These are phyloP conservation scores for Phytophthora constricta DNA, from an alignment of 352 stramenopile species.

Conservation along the genomic window DNA sequence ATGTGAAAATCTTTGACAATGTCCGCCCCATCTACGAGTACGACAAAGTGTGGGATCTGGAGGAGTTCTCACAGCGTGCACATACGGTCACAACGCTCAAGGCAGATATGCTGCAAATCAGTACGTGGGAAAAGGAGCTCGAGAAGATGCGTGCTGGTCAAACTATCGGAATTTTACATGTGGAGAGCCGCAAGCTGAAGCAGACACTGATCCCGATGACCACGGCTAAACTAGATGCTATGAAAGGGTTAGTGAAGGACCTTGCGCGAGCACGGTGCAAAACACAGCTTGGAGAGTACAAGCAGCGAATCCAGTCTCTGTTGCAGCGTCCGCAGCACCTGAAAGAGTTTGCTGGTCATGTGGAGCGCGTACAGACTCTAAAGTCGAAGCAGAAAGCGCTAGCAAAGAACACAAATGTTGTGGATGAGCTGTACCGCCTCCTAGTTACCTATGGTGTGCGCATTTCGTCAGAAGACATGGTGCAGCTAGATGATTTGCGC, in stretches of 20 bases:
- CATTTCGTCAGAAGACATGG: constrained; percentile 93
- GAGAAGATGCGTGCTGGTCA: constrained; percentile 94
- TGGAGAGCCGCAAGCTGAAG: constrained; percentile 95
- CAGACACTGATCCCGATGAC: constrained; percentile 93
- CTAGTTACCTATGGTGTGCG: constrained; percentile 92
- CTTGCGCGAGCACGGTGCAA: constrained; percentile 90
- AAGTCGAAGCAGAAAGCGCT: constrained; percentile 85
- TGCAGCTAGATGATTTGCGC: constrained; percentile 91
- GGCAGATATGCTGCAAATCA: constrained; percentile 91
- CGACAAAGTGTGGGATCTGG: constrained; percentile 91
- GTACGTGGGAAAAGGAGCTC: constrained; percentile 93
- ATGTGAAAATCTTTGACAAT: constrained; percentile 93
- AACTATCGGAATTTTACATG: constrained; percentile 92
- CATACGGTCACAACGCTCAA: constrained; percentile 90
- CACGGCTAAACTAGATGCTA: constrained; percentile 89
- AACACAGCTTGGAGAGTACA: constrained; percentile 90
- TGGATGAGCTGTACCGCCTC: constrained; percentile 94
- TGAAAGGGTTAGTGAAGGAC: constrained; percentile 94
- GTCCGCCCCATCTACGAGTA: constrained; percentile 93
- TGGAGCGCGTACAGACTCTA: constrained; percentile 78
- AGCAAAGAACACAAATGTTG: constrained; percentile 87
- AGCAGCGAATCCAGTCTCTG: constrained; percentile 86
- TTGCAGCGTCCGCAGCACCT: constrained; percentile 87
- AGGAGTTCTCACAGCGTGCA: constrained; percentile 80
- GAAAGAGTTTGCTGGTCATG: constrained; percentile 92